These are phyloP conservation scores for Fistulifera pelliculosa DNA, from an alignment of 108 stramenopile genomes.

Conservation along the genomic window DNA sequence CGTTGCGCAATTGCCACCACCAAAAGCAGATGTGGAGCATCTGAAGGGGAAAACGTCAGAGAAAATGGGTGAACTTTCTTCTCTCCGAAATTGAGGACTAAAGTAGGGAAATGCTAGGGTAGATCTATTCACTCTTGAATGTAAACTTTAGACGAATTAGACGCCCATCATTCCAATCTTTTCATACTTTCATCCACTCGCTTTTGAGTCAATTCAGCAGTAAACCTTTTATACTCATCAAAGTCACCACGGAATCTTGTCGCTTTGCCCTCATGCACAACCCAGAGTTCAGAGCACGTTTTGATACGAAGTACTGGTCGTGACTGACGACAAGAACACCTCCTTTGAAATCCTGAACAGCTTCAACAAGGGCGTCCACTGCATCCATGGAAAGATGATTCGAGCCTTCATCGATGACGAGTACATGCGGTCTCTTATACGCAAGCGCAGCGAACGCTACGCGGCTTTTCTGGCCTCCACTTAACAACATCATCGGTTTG, in stretches of 20 bases:
- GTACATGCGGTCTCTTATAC: conserved; percentile 89
- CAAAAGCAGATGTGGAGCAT: conserved; percentile 63
- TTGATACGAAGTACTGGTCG: conserved; percentile 88
- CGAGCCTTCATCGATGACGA: conserved; percentile 95
- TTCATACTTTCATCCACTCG: conserved; percentile 79
- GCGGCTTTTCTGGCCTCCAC: conserved; percentile 93
- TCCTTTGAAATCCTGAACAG: conserved; percentile 63
- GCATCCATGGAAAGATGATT: conserved; percentile 96
- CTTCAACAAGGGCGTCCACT: conserved; percentile 93
- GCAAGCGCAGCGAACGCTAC: conserved; percentile 95
- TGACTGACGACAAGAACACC: conserved; percentile 92
- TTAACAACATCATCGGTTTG: conserved; percentile 89
- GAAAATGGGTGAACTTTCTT: conserved; percentile 84
- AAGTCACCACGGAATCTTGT: conserved; percentile 69
- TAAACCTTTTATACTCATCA: conserved; percentile 76
- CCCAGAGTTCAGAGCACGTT: conserved; percentile 77
- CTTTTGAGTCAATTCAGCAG: conserved; percentile 63
- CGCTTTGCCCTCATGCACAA: conserved; percentile 66
- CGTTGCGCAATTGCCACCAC: conserved; percentile 66
- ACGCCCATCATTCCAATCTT: too few relatives aligned
- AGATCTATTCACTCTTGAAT: too few relatives aligned
- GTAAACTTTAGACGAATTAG: too few relatives aligned
- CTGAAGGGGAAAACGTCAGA: conserved; percentile 77
- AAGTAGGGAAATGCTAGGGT: too few relatives aligned
- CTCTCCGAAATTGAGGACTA: conserved; percentile 75